These are phyloP conservation scores for Colletotrichum cuscutae DNA, from an alignment of 2,329 filamentous ascomycete species.

Conservation along the genomic window DNA sequence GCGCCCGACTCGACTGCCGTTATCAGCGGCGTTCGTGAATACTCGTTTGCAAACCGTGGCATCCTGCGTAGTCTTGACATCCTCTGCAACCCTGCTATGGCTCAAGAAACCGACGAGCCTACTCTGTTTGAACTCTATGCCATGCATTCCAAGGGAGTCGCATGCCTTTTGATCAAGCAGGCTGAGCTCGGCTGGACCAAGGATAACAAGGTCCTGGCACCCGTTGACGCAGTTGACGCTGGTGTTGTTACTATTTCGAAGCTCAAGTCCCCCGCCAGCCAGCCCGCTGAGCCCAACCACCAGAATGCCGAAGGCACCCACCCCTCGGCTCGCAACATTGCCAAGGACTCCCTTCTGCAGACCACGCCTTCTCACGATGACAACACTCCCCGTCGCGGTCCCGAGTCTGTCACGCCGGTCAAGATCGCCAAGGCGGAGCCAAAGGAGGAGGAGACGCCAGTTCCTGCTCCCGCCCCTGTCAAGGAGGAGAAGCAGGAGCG, in stretches of 20 bases:
- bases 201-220: slow-evolving; percentile 86
- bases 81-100: slow-evolving; percentile 75
- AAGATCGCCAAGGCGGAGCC: slow-evolving; percentile 55
- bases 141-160: slow-evolving; percentile 98
- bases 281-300: slow-evolving; percentile 55
- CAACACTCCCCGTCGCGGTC: slow-evolving; percentile 44
- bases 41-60: slow-evolving; percentile 89
- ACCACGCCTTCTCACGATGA: slow-evolving; percentile 42
- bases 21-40: slow-evolving; percentile 95
- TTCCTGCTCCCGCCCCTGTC: slow-evolving; percentile 44
- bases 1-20: slow-evolving; percentile 95
- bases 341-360: slow-evolving; percentile 49
- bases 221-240: slow-evolving; percentile 79
- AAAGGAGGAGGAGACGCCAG: slow-evolving; percentile 60
- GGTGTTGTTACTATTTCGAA: slow-evolving; percentile 81
- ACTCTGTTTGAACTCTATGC: slow-evolving; percentile 94
- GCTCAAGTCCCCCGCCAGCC: slow-evolving; percentile 65
- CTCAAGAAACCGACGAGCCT: slow-evolving; percentile 73
- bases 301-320: slow-evolving; percentile 42
- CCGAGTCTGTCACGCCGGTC: slow-evolving; percentile 45
- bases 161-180: slow-evolving; percentile 86
- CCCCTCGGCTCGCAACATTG: slow-evolving; percentile 42
- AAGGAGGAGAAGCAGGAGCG: slow-evolving; percentile 69
- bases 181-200: slow-evolving; percentile 91
- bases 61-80: slow-evolving; percentile 91